These are phyloP conservation scores for Beta macrorhiza DNA, from an alignment of 179 eudicot species.

Conservation along the genomic window DNA sequence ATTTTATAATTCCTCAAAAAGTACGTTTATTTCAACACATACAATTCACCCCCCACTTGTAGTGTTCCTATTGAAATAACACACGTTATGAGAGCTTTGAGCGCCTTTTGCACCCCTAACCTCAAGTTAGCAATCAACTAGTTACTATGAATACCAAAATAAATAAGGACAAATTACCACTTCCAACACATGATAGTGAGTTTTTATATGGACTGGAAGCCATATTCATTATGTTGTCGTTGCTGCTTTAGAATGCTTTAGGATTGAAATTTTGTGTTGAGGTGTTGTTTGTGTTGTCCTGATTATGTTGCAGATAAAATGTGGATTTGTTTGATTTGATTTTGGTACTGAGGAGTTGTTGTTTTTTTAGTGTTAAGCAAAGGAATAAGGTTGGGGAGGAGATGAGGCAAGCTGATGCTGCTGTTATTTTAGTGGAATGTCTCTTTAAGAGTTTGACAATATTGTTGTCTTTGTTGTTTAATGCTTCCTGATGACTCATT, in stretches of 20 bases:
- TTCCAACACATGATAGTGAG: constrained; percentile 77
- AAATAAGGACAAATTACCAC: constrained; percentile 34
- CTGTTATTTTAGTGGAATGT: constrained; percentile 20
- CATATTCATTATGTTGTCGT: no score
- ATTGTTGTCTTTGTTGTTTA: no score
- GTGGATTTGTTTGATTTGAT: background rate
- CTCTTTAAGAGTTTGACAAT: no score
- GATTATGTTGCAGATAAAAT: no score
- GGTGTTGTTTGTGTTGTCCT: no score
- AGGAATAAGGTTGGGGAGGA: constrained; percentile 76
- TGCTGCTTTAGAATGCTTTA: no score
- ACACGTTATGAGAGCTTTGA: constrained; percentile 16
- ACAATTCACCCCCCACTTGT: no score
- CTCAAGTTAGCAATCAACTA: background rate
- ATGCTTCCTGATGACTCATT: no score
- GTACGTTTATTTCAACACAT: no score
- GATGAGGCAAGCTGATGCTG: constrained; percentile 83
- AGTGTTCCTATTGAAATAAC: constrained; percentile 85
- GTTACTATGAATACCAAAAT: background rate
- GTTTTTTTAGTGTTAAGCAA: constrained; percentile 55
- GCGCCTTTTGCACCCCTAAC: background rate
- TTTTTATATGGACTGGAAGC: constrained; percentile 73
- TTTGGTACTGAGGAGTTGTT: background rate
- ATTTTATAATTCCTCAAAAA: no score
- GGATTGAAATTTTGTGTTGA: no score